Evolutionary conservation across 139 green algal genomes (phyloP), one percentile per base, ranked within the genome.

Genomic region (Chlamydomonas eustigma): DNA sequence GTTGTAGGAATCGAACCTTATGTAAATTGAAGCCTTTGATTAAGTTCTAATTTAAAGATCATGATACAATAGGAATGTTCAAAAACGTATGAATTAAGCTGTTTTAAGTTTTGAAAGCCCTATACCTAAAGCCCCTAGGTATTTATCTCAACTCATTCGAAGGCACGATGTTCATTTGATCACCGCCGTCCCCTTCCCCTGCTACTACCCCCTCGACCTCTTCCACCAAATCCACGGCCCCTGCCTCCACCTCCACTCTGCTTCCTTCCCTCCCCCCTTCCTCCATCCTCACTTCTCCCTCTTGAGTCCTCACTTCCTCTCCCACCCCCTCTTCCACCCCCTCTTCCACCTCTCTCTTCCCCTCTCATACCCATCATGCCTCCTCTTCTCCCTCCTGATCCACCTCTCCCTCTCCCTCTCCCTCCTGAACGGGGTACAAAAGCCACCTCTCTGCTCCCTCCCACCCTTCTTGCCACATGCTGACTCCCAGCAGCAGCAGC

Each of bases 351-450:
- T 2, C 73, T 1, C 12, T 64, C 33, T 58, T 58, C 44, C 44
- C 44, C 44, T 28, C 44, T 12, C 12, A 12, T 18, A 58, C 44
- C 44, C 50, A 66, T 52, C 1, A 50, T 0, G 24, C 71, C 44
- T 6, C 77, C 39, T 44, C 71, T 67, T n/a, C 12, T 71, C 25
- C 35, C 75, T 38, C 0, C 71, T 31, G 33, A 1, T 2, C n/a
- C 25, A 30, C 30, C 37, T 3, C 58, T 25, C 1, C 63, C 35
- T 3, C 30, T 33, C 64, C 71, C 63, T n/a, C 12, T 71, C 25
- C 35, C 75, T 38, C 0, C 71, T 0, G 64, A 24, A 4, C 22
- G 32, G 1, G 91, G 91, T 5, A 74, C 68, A 78, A 93, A 95
- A 1, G 64, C 44, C 1, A 51, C 44, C n/a, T 71, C 33, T 18